Evolutionary conservation across 768 basidiomycete species (phyloP), one percentile per base, ranked within the genome.

Genomic region (Lactarius hatsudake): DNA sequence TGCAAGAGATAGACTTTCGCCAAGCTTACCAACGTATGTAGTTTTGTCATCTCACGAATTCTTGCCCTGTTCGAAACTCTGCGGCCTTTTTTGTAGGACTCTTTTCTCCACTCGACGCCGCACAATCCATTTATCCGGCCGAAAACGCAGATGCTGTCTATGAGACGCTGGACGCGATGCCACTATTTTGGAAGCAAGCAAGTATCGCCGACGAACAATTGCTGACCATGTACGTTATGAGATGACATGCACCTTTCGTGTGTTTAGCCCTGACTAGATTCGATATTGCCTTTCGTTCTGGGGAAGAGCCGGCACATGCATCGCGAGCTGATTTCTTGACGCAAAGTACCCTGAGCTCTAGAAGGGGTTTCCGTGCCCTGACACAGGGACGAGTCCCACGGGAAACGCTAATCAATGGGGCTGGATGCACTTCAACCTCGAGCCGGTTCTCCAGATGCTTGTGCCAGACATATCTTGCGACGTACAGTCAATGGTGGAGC

Each of bases 321-420:
- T 79, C 80, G 1, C 78, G 84, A 60, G 79, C 86, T 2, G 84
- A 87, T 72, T 89, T 91, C 69, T 75, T 91, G 26, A 80, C 86
- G 0, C 81, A 81, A 12, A 82, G 79, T 68, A 73, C 77, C n/a
- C 71, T 89, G 53, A 84, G 84, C 67, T 83, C 83, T 18, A 76
- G 76, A 5, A 76, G 81, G 59, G 87, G 83, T 12, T 87, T 83
- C 74, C 82, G 82, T 55, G 84, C 84, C 2, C 73, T 90, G 59
- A 72, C 72, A 10, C 81, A 81, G 70, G 84, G 81, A 30, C 81
- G 81, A 8, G 72, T 90, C 2, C 79, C 82, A 10, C 69, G 75
- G 6, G 72, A 78, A 26, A 67, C 74, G 1, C 72, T 89, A 8
- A 72, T 71, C 10, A 76, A 76, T 59, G 76, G 73, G 56, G 83